phyloP scores from a whole-genome alignment of 2,329 filamentous ascomycete species.

The Aspergillus sp. region DNA sequence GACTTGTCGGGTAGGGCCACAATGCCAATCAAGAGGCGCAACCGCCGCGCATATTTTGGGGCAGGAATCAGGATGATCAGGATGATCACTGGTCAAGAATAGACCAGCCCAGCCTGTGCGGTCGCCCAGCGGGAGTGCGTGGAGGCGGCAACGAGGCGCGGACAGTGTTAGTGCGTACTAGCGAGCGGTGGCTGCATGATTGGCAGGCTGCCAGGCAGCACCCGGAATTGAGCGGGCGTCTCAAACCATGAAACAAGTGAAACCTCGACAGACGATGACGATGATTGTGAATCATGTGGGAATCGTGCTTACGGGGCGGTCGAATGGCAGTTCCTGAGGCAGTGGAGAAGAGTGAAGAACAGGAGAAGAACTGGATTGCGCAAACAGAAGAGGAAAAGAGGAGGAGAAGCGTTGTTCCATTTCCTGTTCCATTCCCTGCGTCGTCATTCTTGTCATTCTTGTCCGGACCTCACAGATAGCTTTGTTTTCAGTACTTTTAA shows the following conservation, averaged over 20 bases:
- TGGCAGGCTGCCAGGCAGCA: not conserved
- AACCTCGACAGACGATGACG: too few species aligned
- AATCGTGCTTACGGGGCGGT: not conserved
- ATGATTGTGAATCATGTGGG: not conserved
- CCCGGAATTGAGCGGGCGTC: too few species aligned
- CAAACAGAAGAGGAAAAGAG: not conserved
- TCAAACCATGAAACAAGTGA: not conserved
- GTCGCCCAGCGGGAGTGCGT: not conserved
- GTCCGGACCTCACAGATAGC: too few species aligned
- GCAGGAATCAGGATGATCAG: not conserved
- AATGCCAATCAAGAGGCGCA: not conserved
- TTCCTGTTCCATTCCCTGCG: not conserved
- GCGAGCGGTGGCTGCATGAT: not conserved
- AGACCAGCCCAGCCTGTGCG: not conserved
- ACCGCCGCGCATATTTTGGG: not conserved
- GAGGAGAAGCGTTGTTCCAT: slow-evolving; percentile 3
- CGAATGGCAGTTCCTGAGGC: not conserved
- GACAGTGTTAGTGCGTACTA: not conserved
- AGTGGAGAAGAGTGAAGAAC: too few species aligned
- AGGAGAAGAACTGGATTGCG: not conserved
- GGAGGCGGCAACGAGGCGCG: not conserved
- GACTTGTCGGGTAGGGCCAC: too few species aligned
- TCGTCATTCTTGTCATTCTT: not conserved
- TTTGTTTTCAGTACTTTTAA: too few species aligned
- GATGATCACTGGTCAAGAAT: not conserved